A percentile compares a stretch with the other conserved stretches of the same genome.
Conservation (phyloP, 306 rosid genomes). For the Ceratonia siliqua region DNA sequence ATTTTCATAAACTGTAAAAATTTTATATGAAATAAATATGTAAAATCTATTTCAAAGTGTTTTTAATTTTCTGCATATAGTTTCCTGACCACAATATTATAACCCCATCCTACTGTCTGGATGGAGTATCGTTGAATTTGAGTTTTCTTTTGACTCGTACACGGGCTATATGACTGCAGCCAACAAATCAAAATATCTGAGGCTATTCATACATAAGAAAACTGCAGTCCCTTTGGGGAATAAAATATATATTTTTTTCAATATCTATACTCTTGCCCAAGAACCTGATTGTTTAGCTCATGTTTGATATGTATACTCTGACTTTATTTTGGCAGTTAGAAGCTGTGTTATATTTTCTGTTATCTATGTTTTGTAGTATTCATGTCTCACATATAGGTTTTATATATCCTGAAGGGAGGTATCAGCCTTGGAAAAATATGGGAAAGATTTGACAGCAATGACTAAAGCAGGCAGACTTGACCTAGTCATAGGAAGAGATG, state of each 20-base stretch:
- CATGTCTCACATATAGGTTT: slow-evolving; percentile 28
- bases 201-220: too few species aligned
- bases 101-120: background rate
- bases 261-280: background rate
- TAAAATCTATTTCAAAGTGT: background rate
- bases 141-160: too few species aligned
- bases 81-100: background rate
- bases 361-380: slow-evolving; percentile 19
- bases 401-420: slow-evolving; percentile 97
- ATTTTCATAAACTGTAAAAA: too few species aligned
- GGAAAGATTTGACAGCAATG: slow-evolving; percentile 97
- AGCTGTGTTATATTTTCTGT: slow-evolving; percentile 9
- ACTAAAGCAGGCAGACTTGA: slow-evolving; percentile 94
- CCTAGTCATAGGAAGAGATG: slow-evolving; percentile 99
- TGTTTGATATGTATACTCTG: slow-evolving; percentile 25
- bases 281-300: slow-evolving; percentile 28
- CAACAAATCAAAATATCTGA: too few species aligned
- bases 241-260: too few species aligned
- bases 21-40: too few species aligned
- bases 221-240: background rate
- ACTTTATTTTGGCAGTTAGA: slow-evolving; percentile 14
- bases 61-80: slow-evolving; percentile 10
- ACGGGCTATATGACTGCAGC: too few species aligned
- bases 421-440: slow-evolving; percentile 90
- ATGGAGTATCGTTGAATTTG: slow-evolving; percentile 1